Base-by-base conservation (phyloP, 2,329 filamentous ascomycete genomes). In the Nectriaceae sp. region DNA sequence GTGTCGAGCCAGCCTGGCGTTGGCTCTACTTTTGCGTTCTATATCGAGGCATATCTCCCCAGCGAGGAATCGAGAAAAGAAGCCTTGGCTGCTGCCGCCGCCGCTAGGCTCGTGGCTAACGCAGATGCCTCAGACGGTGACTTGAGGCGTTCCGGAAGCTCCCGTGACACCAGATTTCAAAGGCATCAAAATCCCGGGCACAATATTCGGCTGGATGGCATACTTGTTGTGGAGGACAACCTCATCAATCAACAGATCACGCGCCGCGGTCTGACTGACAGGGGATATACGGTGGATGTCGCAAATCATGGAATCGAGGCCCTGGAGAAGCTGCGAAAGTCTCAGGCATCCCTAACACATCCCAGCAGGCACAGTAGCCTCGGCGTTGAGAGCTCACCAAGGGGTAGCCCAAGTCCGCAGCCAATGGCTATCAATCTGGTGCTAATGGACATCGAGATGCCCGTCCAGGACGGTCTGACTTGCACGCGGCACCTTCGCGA, bases 361-460 rank as follows among this genome's bases (percentile, higher is more conserved):
- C 54, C 16, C 6, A 6, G 21, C 5, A 29, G 21, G 15, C 5
- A 21, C 13, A 26, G 16, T 11, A 21, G 11, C 19, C 8, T 4
- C 5, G 42, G 38, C 11, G 42, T 39, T 24, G 47, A 45, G 11
- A 40, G 41, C 22, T 44, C 52, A 21, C 21, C 38, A n/a, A 53
- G 52, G 18, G 52, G 22, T 33, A 53, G 42, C 15, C 35, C 50
- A 10, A 50, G 54, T 29, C 42, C 53, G 3, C 31, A 47, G 8
- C 55, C 57, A 5, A 55, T 75, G 21, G 69, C 73, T 1, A 68
- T 87, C 20, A 80, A 80, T 42, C 73, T 89, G 4, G 80, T 90
- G 16, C 72, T 90, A 18, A 90, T 90, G 87, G 87, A 90, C 59
- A 83, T 88, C 57, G 85, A 89, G 62, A 89, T 90, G 87, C 87